Evolutionary conservation across 352 stramenopile genomes (phyloP), one percentile per base, ranked within the genome.

Genomic region (Pythium folliculosum): DNA sequence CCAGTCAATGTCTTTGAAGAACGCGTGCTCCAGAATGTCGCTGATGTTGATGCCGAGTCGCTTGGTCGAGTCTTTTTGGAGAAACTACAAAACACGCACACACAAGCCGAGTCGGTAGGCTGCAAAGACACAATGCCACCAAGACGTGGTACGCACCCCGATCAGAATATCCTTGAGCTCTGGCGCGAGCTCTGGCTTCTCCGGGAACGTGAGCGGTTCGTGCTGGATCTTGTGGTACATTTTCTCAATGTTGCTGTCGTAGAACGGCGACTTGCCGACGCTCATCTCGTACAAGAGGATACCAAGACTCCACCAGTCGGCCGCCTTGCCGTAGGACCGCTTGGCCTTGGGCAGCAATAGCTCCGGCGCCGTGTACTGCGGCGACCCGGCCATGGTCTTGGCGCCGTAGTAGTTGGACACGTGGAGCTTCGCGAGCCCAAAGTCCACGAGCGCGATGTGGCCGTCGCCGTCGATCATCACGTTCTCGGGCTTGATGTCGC

Each of bases 401-500:
- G 88, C 88, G 14, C 88, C 88, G 49, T 94, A 91, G 65, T 91
- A 96, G 57, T 95, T 85, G 10, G 85, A 94, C 57, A 98, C 90
- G 67, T 97, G 90, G 44, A 97, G 72, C 77, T 98, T 98, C 5
- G 90, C 88, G 9, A 99, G 75, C 7, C 96, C 96, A 71, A 99
- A 98, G 69, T 99, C 96, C 10, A 98, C 95, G 27, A 99, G 80
- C 27, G 92, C 90, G 67, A 99, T 97, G 75, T 99, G 95, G 16
- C 94, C 95, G n/a, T 97, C 91, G 8, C 83, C 85, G 69, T 99
- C 96, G 45, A 99, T 96, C 77, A 98, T 96, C 19, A 98, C 83
- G 65, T 99, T 99, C 72, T 98, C 94, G 14, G 96, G 96, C 66
- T 99, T 99, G 37, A 99, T 96, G 71, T 99, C 96, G 71, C 90